Evolutionary conservation across 441 rosid species (phyloP), one percentile per base, ranked within the genome.

Genomic region (Gossypium gossypioides): DNA sequence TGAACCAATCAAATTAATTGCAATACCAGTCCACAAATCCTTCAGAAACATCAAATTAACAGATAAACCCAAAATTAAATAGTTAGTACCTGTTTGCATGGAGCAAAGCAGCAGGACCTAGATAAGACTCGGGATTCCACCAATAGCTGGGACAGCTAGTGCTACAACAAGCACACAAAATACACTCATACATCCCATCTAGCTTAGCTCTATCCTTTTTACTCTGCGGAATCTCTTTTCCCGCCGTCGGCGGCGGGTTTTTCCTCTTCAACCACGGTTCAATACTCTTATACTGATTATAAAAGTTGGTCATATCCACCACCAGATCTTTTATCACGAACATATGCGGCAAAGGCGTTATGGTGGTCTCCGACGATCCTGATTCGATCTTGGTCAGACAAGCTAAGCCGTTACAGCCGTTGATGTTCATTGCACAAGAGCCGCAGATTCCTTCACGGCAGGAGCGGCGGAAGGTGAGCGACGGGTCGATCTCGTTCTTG

Each of bases 201-300:
- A 95, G 88, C 88, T 89, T 91, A 16, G 88, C 83, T 79, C 98
- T 86, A 63, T 95, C 91, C 70, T 88, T 87, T 89, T 92, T 92
- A 72, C 91, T 89, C 89, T 95, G 98, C 13, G 50, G 79, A 56
- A 89, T 82, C 92, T 92, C 98, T 74, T 91, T 92, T 51, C 93
- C 99, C 0, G 85, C 78, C 1, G n/a, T 76, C 13, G 84, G 73
- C 4, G 92, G 81, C 12, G 93, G 88, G 16, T 21, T 91, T 95
- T 91, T 95, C 85, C 99, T 84, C 90, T 95, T 95, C 77, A 95
- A 78, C 99, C 99, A 95, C 1, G 99, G 99, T 86, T 95, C 99
- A 44, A 95, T 95, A 70, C 98, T 92, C 92, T 91, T 91, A 44
- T 92, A 95, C 90, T 95, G 99, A 25, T 92, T 92, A 56, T 24